Evolutionary conservation across 208 protist genomes (phyloP).

Genomic region (Crithidia brevicula): DNA sequence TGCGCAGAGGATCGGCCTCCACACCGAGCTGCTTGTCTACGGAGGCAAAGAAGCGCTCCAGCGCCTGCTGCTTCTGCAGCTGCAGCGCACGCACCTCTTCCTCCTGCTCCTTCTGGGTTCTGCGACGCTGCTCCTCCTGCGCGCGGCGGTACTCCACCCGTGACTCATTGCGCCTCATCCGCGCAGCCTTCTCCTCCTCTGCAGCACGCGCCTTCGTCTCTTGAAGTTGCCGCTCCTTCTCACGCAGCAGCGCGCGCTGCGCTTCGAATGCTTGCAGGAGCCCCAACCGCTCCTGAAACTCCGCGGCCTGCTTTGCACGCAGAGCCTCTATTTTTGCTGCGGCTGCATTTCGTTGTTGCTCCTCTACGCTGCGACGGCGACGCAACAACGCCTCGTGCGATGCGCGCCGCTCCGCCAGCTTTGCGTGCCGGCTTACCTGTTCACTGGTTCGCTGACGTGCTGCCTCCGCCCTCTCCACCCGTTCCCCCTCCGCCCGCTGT

Average conservation of each 20-base stretch:
- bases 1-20: slow-evolving; percentile 51
- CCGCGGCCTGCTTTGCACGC: slow-evolving; percentile 35
- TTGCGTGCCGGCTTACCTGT: slow-evolving; percentile 35
- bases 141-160: slow-evolving; percentile 61
- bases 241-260: slow-evolving; percentile 34
- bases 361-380: slow-evolving; percentile 31
- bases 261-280: slow-evolving; percentile 48
- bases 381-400: slow-evolving; percentile 50
- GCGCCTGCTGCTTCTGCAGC: slow-evolving; percentile 49
- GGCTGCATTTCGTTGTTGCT: slow-evolving; percentile 17
- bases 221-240: slow-evolving; percentile 54
- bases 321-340: slow-evolving; percentile 33
- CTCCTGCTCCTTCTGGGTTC: slow-evolving; percentile 35
- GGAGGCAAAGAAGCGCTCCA: slow-evolving; percentile 74
- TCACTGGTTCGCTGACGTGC: slow-evolving; percentile 29
- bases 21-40: slow-evolving; percentile 73
- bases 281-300: slow-evolving; percentile 72
- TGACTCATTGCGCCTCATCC: slow-evolving; percentile 49
- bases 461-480: slow-evolving; percentile 32
- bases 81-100: slow-evolving; percentile 50
- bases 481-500: slow-evolving; percentile 16
- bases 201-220: slow-evolving; percentile 41
- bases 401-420: slow-evolving; percentile 30
- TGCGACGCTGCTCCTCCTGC: slow-evolving; percentile 51
- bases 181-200: slow-evolving; percentile 38